phyloP scores from a whole-genome alignment of 2,329 filamentous ascomycete species.

The Laburnicola sp. region DNA sequence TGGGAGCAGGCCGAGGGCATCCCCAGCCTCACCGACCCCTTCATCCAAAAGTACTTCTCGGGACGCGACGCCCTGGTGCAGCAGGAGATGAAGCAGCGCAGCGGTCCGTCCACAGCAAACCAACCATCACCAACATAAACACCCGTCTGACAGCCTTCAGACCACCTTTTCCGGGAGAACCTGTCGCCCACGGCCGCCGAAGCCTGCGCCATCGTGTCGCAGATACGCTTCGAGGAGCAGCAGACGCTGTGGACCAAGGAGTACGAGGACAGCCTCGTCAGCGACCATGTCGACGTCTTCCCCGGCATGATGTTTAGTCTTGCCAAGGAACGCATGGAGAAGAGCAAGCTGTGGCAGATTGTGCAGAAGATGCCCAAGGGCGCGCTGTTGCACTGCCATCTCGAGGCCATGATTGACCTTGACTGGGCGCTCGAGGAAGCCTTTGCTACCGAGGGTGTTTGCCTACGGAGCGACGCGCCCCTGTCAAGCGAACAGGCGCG shows the following conservation, averaged over 20 bases:
- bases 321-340: slow-evolving; percentile 83
- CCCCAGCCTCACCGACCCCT: slow-evolving; percentile 62
- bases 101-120: slow-evolving; percentile 59
- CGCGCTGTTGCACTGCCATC: slow-evolving; percentile 79
- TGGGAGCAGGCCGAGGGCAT: slow-evolving; percentile 50
- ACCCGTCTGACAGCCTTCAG: slow-evolving; percentile 48
- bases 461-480: slow-evolving; percentile 63
- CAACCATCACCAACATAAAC: neutral
- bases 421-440: slow-evolving; percentile 76
- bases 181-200: slow-evolving; percentile 77
- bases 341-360: slow-evolving; percentile 82
- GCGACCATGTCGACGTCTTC: slow-evolving; percentile 67
- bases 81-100: slow-evolving; percentile 80
- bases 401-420: slow-evolving; percentile 89
- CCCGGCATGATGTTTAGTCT: slow-evolving; percentile 93
- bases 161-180: slow-evolving; percentile 70
- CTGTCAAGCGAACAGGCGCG: slow-evolving; percentile 60
- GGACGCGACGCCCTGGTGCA: slow-evolving; percentile 75
- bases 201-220: slow-evolving; percentile 77
- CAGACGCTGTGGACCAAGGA: slow-evolving; percentile 74
- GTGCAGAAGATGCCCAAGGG: slow-evolving; percentile 88
- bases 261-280: slow-evolving; percentile 70
- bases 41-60: slow-evolving; percentile 78
- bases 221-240: slow-evolving; percentile 78
- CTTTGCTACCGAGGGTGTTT: slow-evolving; percentile 72